phyloP scores from a whole-genome alignment of 345 rosid genomes.

The Eucalyptus cloeziana region DNA sequence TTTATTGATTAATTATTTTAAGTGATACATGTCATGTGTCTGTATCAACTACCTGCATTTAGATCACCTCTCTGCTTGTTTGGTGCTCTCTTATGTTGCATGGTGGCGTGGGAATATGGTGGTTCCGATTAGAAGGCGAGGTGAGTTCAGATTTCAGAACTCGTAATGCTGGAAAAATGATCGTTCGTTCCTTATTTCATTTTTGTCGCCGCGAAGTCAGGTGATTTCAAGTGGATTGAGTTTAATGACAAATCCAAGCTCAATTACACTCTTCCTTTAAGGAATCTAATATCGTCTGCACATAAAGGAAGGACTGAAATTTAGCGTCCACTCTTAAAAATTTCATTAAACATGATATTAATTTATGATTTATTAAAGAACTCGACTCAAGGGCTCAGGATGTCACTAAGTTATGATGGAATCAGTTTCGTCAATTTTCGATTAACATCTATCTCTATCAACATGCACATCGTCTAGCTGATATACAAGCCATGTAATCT shows the following conservation, averaged over 20 bases:
- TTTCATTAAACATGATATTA: background rate
- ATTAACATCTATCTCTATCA: background rate
- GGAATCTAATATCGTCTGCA: background rate
- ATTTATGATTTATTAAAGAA: background rate
- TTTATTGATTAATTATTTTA: no score
- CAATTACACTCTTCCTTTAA: background rate
- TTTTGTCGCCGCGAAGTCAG: background rate
- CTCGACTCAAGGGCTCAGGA: background rate
- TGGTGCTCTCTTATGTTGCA: no score
- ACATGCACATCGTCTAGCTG: background rate
- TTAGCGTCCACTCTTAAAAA: background rate
- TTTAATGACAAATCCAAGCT: background rate
- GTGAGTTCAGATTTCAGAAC: background rate
- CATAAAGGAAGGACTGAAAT: background rate
- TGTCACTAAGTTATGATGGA: background rate
- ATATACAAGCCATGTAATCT: background rate
- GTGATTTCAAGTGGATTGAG: background rate
- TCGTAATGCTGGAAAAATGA: background rate
- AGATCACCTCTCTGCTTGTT: no score
- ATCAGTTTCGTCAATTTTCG: background rate
- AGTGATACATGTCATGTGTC: no score
- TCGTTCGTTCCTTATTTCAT: background rate
- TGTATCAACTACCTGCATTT: no score
- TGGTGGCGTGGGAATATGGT: no score
- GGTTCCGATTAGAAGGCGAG: background rate